A percentile compares a stretch with the other conserved stretches of the same genome.
Conservation (phyloP, 495 filamentous ascomycete genomes). For the Penicillium soppii region DNA sequence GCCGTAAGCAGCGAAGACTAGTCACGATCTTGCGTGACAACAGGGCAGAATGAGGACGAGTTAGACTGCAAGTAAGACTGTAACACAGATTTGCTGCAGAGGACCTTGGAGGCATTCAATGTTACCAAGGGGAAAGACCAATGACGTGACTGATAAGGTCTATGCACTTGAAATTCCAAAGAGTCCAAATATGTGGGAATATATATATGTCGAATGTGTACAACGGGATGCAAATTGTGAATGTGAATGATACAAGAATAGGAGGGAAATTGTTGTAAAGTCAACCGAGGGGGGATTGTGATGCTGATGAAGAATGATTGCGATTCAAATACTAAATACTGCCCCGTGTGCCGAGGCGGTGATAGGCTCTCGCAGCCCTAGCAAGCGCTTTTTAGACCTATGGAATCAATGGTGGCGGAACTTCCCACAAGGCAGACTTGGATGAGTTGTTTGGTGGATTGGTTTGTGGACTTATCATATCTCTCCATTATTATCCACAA, state of each 20-base stretch:
- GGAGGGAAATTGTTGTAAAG: constrained; percentile 3
- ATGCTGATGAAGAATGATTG: not conserved
- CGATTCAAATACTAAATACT: constrained; percentile 1
- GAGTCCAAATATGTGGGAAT: not conserved
- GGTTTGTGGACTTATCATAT: not conserved
- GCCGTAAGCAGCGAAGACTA: constrained; percentile 7
- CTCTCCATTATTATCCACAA: not conserved
- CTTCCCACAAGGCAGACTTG: constrained; percentile 1
- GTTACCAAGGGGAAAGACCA: constrained; percentile 5
- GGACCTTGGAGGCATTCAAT: constrained; percentile 48
- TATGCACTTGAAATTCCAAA: constrained; percentile 8
- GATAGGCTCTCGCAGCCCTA: constrained; percentile 3
- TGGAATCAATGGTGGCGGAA: not conserved
- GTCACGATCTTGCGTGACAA: constrained; percentile 17
- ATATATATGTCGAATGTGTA: not conserved
- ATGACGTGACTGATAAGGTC: constrained; percentile 13
- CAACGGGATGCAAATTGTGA: not conserved
- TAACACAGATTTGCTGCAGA: constrained; percentile 33
- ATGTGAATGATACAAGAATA: not conserved
- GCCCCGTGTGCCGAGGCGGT: constrained; percentile 5
- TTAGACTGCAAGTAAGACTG: constrained; percentile 27
- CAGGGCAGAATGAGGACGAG: constrained; percentile 16
- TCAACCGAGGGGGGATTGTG: constrained; percentile 2
- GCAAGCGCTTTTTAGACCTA: constrained; percentile 1
- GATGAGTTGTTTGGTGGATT: not conserved